Evolutionary conservation across 2,329 filamentous ascomycete species (phyloP).

Genomic region (Aspergillus novofumigatus): DNA sequence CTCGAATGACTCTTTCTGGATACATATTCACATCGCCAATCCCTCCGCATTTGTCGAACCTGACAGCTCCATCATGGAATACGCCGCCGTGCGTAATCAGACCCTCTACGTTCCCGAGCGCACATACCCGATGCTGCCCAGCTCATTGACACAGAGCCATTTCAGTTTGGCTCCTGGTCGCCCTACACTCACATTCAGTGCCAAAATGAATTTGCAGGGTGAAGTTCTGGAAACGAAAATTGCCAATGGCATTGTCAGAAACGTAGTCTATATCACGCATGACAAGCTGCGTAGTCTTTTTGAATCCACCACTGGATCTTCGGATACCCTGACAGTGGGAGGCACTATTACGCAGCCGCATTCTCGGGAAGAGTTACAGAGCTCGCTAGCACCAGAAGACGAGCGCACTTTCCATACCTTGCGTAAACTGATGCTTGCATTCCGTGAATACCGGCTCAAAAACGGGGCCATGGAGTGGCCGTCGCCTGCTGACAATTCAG

Average conservation of each 20-base stretch:
- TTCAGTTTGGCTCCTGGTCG: constrained; percentile 53
- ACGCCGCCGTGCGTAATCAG: constrained; percentile 52
- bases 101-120: constrained; percentile 53
- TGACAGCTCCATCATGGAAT: constrained; percentile 49
- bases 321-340: constrained; percentile 28
- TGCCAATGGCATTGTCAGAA: constrained; percentile 50
- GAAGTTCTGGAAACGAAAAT: constrained; percentile 53
- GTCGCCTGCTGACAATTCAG: constrained; percentile 10
- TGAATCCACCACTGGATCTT: constrained; percentile 18
- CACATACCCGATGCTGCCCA: constrained; percentile 55
- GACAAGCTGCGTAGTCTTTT: constrained; percentile 38
- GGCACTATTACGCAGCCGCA: constrained; percentile 21
- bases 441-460: constrained; percentile 31
- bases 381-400: constrained; percentile 31
- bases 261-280: constrained; percentile 52
- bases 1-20: constrained; percentile 49
- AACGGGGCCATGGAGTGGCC: constrained; percentile 39
- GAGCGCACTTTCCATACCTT: constrained; percentile 32
- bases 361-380: constrained; percentile 19
- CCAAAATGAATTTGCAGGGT: constrained; percentile 50
- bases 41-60: constrained; percentile 58
- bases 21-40: constrained; percentile 61
- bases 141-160: constrained; percentile 43
- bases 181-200: constrained; percentile 60
- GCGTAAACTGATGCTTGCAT: constrained; percentile 36